Evolutionary conservation across 108 stramenopile species (phyloP).

Genomic region (Fistulifera solaris): DNA sequence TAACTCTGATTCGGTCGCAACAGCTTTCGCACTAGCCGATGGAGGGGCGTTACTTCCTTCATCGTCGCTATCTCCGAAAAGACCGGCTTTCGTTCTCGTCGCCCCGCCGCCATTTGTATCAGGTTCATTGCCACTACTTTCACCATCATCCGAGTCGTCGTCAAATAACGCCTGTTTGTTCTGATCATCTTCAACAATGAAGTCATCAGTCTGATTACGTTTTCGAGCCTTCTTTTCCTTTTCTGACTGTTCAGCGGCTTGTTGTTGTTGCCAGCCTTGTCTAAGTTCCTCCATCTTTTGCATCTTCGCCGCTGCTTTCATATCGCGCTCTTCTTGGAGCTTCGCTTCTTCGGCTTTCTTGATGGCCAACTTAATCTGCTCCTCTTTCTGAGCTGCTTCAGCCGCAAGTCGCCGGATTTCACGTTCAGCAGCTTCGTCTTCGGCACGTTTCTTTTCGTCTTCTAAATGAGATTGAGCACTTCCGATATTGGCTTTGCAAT

Average conservation of each 20-base stretch:
- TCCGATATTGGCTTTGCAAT: constrained; percentile 79
- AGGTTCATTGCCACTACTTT: constrained; percentile 21
- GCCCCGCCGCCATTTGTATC: constrained; percentile 7
- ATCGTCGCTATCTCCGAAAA: constrained; percentile 3
- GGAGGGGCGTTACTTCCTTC: neutral
- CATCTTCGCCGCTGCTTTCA: constrained; percentile 60
- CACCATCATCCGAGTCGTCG: constrained; percentile 25
- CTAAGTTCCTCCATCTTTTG: constrained; percentile 40
- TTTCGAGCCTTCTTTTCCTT: constrained; percentile 35
- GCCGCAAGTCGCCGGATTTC: constrained; percentile 59
- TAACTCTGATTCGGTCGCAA: neutral
- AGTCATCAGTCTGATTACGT: constrained; percentile 13
- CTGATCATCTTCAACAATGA: constrained; percentile 4
- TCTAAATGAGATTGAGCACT: constrained; percentile 75
- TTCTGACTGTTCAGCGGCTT: constrained; percentile 31
- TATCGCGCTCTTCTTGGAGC: constrained; percentile 63
- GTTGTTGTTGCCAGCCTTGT: constrained; percentile 62
- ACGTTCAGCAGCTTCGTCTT: constrained; percentile 52
- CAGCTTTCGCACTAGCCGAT: neutral
- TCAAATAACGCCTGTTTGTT: constrained; percentile 30
- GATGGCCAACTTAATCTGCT: constrained; percentile 31
- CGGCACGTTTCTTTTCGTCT: constrained; percentile 63
- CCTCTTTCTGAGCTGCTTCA: constrained; percentile 51
- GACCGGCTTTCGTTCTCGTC: neutral
- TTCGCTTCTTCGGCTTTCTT: constrained; percentile 45